Evolutionary conservation across 2,329 filamentous ascomycete species (phyloP).

Genomic region (Pseudogymnoascus sp.): DNA sequence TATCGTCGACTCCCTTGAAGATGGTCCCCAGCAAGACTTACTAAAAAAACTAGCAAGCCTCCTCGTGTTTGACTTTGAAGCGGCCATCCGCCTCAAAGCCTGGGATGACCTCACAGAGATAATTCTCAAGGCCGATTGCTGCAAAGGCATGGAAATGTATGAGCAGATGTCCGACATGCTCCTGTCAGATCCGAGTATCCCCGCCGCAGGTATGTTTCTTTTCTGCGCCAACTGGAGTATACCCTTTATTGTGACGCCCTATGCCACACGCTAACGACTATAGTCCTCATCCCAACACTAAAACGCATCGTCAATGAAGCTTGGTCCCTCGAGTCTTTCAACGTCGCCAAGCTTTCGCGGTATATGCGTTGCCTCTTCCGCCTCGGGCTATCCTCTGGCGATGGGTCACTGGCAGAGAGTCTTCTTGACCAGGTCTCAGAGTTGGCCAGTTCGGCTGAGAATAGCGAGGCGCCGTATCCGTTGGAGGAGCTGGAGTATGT

Average conservation of each 20-base stretch:
- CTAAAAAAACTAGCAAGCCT: constrained; percentile 57
- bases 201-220: not conserved
- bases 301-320: constrained; percentile 65
- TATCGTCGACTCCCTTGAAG: constrained; percentile 34
- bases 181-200: constrained; percentile 30
- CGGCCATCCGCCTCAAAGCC: constrained; percentile 54
- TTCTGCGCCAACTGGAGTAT: constrained; percentile 10
- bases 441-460: constrained; percentile 22
- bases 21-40: constrained; percentile 45
- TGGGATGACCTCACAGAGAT: constrained; percentile 61
- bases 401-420: constrained; percentile 44
- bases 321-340: constrained; percentile 49
- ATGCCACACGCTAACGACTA: constrained; percentile 38
- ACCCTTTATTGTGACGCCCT: constrained; percentile 14
- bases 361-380: constrained; percentile 76
- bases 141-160: constrained; percentile 40
- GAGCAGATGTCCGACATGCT: constrained; percentile 62
- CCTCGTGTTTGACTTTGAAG: constrained; percentile 74
- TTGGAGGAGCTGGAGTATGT: constrained; percentile 68
- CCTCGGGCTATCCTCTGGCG: constrained; percentile 51
- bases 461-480: constrained; percentile 50
- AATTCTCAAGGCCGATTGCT: constrained; percentile 44
- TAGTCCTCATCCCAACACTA: constrained; percentile 38
- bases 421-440: constrained; percentile 54
- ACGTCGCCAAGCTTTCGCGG: constrained; percentile 56